These are phyloP conservation scores for Ephemerocybe angulata DNA, from an alignment of 768 basidiomycete genomes.

Conservation along the genomic window DNA sequence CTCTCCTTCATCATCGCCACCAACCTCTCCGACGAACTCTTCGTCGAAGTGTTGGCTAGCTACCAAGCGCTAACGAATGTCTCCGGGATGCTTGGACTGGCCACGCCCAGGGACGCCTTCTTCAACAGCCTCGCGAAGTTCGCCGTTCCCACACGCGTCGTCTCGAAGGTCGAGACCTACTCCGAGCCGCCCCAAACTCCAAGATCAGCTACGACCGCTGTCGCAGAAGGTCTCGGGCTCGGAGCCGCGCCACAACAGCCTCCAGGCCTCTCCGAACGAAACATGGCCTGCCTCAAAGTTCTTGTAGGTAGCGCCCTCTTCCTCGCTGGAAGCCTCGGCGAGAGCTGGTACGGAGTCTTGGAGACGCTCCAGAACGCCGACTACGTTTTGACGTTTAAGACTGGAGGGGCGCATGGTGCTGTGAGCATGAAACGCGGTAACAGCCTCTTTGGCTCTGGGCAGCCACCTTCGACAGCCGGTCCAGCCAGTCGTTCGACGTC, in stretches of 20 bases:
- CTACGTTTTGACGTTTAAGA: slow-evolving; percentile 74
- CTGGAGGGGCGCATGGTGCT: slow-evolving; percentile 17
- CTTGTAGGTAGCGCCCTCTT: slow-evolving; percentile 74
- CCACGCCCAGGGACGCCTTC: slow-evolving; percentile 91
- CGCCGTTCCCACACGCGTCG: slow-evolving; percentile 86
- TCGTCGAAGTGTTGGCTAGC: slow-evolving; percentile 79
- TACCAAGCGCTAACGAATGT: slow-evolving; percentile 85
- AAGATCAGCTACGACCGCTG: slow-evolving; percentile 48
- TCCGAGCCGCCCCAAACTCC: slow-evolving; percentile 52
- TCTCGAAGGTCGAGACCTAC: slow-evolving; percentile 71
- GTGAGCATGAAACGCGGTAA: slow-evolving; percentile 31
- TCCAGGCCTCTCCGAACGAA: slow-evolving; percentile 82
- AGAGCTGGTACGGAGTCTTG: slow-evolving; percentile 88
- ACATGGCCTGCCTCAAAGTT: slow-evolving; percentile 86
- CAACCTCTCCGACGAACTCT: slow-evolving; percentile 88
- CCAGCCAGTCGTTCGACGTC: slow-evolving; percentile 39
- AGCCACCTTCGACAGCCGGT: slow-evolving; percentile 23
- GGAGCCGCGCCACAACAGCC: slow-evolving; percentile 44
- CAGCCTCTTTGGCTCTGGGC: slow-evolving; percentile 8
- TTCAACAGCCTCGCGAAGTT: slow-evolving; percentile 86
- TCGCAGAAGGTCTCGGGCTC: slow-evolving; percentile 70
- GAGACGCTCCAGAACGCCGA: slow-evolving; percentile 94
- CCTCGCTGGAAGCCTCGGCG: slow-evolving; percentile 81
- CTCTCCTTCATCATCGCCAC: slow-evolving; percentile 87
- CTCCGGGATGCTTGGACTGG: slow-evolving; percentile 81